Evolutionary conservation across 2,329 filamentous ascomycete species (phyloP).

Genomic region (Penicillium griseofulvum): DNA sequence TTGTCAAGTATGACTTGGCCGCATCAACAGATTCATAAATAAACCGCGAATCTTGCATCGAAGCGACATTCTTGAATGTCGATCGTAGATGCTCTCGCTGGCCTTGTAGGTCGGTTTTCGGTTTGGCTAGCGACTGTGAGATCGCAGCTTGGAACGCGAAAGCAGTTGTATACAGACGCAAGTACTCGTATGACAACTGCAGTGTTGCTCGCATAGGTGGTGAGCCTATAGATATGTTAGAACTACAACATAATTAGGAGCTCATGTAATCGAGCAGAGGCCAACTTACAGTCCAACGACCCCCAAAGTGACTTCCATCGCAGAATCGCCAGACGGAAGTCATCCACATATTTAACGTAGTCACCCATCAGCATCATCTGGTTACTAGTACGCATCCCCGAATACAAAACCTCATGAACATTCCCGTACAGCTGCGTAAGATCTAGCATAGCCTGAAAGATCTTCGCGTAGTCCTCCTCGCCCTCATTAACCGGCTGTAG

Average conservation of each 20-base stretch:
- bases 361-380: conserved; percentile 69
- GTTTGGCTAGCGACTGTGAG: conserved; percentile 49
- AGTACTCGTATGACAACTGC: conserved; percentile 68
- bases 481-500: conserved; percentile 58
- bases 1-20: conserved; percentile 60
- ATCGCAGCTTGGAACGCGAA: conserved; percentile 73
- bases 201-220: conserved; percentile 65
- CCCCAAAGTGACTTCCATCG: conserved; percentile 72
- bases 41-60: conserved; percentile 62
- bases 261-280: not conserved
- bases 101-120: conserved; percentile 34
- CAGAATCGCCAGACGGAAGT: conserved; percentile 66
- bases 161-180: conserved; percentile 70
- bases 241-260: not conserved
- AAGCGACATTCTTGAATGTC: conserved; percentile 55
- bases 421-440: conserved; percentile 71
- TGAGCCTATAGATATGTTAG: conserved; percentile 49
- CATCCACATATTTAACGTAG: conserved; percentile 73
- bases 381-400: conserved; percentile 66
- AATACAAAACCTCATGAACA: conserved; percentile 71
- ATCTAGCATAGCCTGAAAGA: conserved; percentile 70
- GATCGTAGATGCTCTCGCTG: conserved; percentile 43
- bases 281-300: conserved; percentile 57
- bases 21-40: conserved; percentile 66
- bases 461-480: conserved; percentile 65